Conservation (phyloP, 306 rosid species). For the Medicago truncatula region MtrunA17r5.0-ANR NC_053045.1:59009501-59010000, state of each 20-base stretch:
- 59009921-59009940: constrained; percentile 13
- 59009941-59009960: constrained; percentile 43
- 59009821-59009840: constrained; percentile 55
- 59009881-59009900: constrained; percentile 67
- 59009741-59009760: constrained; percentile 82
- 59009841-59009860: constrained; percentile 60
- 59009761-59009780: constrained; percentile 50
- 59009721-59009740: constrained; percentile 63
- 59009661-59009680: constrained; percentile 77
- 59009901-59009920: constrained; percentile 57
- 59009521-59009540: constrained; percentile 90
- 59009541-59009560: constrained; percentile 70
- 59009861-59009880: constrained; percentile 48
- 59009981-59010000: constrained; percentile 52
- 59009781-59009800: constrained; percentile 54
- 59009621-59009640: constrained; percentile 79
- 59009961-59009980: constrained; percentile 73
- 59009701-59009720: constrained; percentile 72
- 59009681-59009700: constrained; percentile 76
- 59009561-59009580: constrained; percentile 72
- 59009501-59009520: constrained; percentile 85
- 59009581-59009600: constrained; percentile 69
- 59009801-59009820: constrained; percentile 44
- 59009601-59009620: constrained; percentile 87
- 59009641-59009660: constrained; percentile 73